Evolutionary conservation across 345 rosid genomes (phyloP), one percentile per base, ranked within the genome.

Genomic region (Arabis hirsuta): DNA sequence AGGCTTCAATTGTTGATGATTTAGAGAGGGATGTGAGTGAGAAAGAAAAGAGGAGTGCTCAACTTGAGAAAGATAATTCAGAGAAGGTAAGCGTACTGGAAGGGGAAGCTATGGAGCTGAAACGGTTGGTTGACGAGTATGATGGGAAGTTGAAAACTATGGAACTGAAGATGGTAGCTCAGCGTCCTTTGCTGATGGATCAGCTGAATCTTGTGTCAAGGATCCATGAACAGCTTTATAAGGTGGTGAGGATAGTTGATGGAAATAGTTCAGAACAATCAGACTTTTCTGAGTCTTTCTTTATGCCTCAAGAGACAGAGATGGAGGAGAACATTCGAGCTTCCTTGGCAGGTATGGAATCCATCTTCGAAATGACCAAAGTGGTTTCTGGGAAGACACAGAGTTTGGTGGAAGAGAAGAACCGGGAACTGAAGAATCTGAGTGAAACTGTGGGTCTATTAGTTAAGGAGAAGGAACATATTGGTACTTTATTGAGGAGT

Each of bases 271-370:
- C 80, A 61, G 92, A 90, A 72, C 86, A 84, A 55, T 88, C 83
- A 0, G 98, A 87, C 55, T 66, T 87, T 69, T 87, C 98, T 0
- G 99, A 86, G 76, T 92, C 96, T 46, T 63, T 92, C 83, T 92
- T 90, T 77, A 86, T 96, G 51, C 91, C 99, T 7, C 91, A 83
- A 74, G 90, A 87, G 76, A 91, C 86, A 0, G 96, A 87, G 22
- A 62, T 84, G 73, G 98, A 84, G 81, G 99, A 90, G 82, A 92
- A 87, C 62, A 73, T 92, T 22, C 91, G 93, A 44, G 98, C 98
- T 60, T 88, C 90, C 26, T 77, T 90, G 72, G 98, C 98, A 1
- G 99, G 98, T 70, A 84, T 85, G 98, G 97, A 92, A 60, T 96
- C 98, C 45, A 84, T 92, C 54, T 74, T 81, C 11, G 90, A 90